Conservation (phyloP, 1,284 basidiomycete species). For the Meripilus lineatus region DNA sequence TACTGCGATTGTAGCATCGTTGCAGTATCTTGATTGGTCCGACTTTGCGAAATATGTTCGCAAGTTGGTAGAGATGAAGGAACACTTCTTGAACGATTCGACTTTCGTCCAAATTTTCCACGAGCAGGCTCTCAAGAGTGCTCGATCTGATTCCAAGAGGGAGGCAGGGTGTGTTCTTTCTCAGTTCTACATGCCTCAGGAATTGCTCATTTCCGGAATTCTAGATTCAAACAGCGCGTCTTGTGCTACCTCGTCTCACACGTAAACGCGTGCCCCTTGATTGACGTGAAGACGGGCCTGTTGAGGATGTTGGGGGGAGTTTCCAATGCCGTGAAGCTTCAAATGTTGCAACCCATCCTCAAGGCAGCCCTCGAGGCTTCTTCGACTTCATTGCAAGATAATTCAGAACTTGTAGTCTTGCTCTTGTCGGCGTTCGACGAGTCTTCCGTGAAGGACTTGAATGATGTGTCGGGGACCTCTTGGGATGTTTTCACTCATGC, state of each 20-base stretch:
- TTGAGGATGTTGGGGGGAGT: slow-evolving; percentile 58
- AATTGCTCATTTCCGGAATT: slow-evolving; percentile 1
- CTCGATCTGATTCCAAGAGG: slow-evolving; percentile 70
- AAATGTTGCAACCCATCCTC: slow-evolving; percentile 61
- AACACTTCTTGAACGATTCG: slow-evolving; percentile 70
- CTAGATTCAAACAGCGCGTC: slow-evolving; percentile 71
- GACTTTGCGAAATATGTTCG: slow-evolving; percentile 70
- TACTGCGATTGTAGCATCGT: slow-evolving; percentile 38
- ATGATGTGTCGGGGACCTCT: slow-evolving; percentile 35
- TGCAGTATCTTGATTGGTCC: slow-evolving; percentile 78
- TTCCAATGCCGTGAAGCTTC: slow-evolving; percentile 60
- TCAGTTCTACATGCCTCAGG: neutral
- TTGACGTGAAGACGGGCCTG: slow-evolving; percentile 49
- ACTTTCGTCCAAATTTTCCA: slow-evolving; percentile 64
- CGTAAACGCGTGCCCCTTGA: slow-evolving; percentile 54
- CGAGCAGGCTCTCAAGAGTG: slow-evolving; percentile 38
- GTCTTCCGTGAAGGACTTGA: slow-evolving; percentile 40
- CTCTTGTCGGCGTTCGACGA: slow-evolving; percentile 54
- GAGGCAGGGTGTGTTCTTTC: slow-evolving; percentile 48
- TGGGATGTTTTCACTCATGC: slow-evolving; percentile 47
- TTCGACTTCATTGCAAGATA: slow-evolving; percentile 8
- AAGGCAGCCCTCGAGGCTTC: slow-evolving; percentile 30
- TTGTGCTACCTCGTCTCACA: slow-evolving; percentile 85
- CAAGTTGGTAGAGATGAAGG: slow-evolving; percentile 45
- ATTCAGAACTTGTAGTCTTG: slow-evolving; percentile 42